These are phyloP conservation scores for Lepidium africanum DNA, from an alignment of 345 rosid species.

Conservation along the genomic window DNA sequence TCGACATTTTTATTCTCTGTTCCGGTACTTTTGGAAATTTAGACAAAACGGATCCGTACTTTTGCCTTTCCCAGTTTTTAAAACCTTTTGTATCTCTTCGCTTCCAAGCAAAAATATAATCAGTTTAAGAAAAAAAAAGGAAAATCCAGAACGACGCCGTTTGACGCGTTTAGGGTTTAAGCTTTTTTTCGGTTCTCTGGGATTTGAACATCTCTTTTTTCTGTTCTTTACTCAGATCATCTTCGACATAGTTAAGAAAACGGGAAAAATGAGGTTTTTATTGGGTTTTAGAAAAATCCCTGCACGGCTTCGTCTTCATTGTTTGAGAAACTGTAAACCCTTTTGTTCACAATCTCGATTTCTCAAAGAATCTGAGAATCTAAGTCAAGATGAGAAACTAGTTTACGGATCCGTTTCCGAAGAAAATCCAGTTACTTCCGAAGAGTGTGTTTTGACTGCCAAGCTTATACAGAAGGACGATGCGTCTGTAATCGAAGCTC, in stretches of 20 bases:
- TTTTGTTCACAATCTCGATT: slow-evolving; percentile 37
- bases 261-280: slow-evolving; percentile 24
- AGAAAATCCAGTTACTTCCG: background rate
- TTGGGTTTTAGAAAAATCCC: slow-evolving; percentile 16
- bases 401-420: background rate
- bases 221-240: slow-evolving; percentile 8
- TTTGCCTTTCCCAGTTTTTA: too few relatives aligned
- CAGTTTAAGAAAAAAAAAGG: background rate
- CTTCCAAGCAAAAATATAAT: too few relatives aligned
- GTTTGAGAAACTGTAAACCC: slow-evolving; percentile 17
- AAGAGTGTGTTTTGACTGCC: background rate
- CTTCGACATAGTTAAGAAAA: background rate
- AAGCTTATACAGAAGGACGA: slow-evolving; percentile 17
- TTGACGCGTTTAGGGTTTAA: slow-evolving; percentile 20
- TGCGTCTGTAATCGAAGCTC: slow-evolving; percentile 31
- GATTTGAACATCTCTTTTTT: background rate
- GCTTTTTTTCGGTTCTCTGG: background rate
- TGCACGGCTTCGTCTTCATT: slow-evolving; percentile 20
- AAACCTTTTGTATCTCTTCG: too few relatives aligned
- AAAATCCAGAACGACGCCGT: slow-evolving; percentile 12
- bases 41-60: background rate
- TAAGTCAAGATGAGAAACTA: slow-evolving; percentile 1
- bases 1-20: slow-evolving; percentile 35
- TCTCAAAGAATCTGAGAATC: slow-evolving; percentile 13
- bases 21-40: background rate